Evolutionary conservation across 2,329 filamentous ascomycete species (phyloP), one percentile per base, ranked within the genome.

Genomic region (Talaromyces piceae): DNA sequence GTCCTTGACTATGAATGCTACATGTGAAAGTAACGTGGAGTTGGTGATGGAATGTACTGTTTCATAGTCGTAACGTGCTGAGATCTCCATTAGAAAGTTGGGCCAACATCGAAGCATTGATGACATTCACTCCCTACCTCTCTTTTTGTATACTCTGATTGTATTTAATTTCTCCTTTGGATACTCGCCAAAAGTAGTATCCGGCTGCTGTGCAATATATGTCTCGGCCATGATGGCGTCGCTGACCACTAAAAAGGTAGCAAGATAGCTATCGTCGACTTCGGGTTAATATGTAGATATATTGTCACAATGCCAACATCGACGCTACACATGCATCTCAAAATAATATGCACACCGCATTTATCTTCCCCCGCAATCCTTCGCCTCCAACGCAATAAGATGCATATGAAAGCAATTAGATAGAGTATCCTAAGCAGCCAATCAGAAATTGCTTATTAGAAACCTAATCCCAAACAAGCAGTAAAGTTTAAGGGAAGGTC

Each of bases 11-110:
- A 25, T 48, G 23, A 54, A 54, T 2, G 52, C 48, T 26, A 51
- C 48, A 33, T 51, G 52, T 18, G 52, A 51, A 7, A 54, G 48
- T 11, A 54, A 46, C 26, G 52, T 51, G 16, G 48, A 51, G 39
- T 50, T 37, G 11, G 49, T 47, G 28, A 54, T 54, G 11, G 52
- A 48, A 39, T 54, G 52, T 6, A 54, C 48, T 23, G 52, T 54
- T 23, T 25, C 30, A 13, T 54, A 54, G 23, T 54, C 52, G 39
- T 54, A 54, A n/a, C 47, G 39, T 16, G 44, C 52, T 54, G 12
- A 7, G 3, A n/a, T n/a, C 20, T 11, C 5, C 3, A 9, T 47
- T 43, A 43, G 8, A 9, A 37, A n/a, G 3, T 5, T 16, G 28
- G 16, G 16, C 6, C 12, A 12, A 43, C 11, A 25, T 7, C 13